Conservation (phyloP, 2,329 filamentous ascomycete genomes). For the Lasiodiplodia sp. region DNA sequence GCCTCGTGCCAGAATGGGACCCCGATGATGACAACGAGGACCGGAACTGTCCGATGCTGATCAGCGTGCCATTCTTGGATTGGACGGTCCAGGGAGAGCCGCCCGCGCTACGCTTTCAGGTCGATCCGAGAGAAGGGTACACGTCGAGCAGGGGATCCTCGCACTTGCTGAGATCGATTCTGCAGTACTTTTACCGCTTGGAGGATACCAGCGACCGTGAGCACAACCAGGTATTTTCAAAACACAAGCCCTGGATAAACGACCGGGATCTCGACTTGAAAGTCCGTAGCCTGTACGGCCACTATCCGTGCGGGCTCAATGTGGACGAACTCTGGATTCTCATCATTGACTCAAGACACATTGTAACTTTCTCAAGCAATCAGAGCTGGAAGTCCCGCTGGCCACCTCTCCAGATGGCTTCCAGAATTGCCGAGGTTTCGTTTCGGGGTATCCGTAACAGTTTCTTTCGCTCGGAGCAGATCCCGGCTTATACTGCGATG, state of each 20-base stretch:
- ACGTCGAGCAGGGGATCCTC: slow-evolving; percentile 47
- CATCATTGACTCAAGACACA: slow-evolving; percentile 48
- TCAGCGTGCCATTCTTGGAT: slow-evolving; percentile 52
- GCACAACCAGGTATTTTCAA: slow-evolving; percentile 49
- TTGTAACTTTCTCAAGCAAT: slow-evolving; percentile 53
- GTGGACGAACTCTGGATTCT: slow-evolving; percentile 55
- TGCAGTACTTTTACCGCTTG: slow-evolving; percentile 53
- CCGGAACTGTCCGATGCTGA: slow-evolving; percentile 43
- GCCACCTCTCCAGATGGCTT: slow-evolving; percentile 51
- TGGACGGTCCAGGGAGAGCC: slow-evolving; percentile 49
- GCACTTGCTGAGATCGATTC: slow-evolving; percentile 49
- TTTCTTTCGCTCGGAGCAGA: slow-evolving; percentile 42
- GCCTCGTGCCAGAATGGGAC: slow-evolving; percentile 36
- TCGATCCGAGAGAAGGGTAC: slow-evolving; percentile 52
- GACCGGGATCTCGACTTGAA: slow-evolving; percentile 52
- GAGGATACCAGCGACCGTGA: slow-evolving; percentile 54
- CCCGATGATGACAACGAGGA: slow-evolving; percentile 30
- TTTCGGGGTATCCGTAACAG: slow-evolving; percentile 52
- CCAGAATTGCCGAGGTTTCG: slow-evolving; percentile 50
- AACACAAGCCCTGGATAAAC: slow-evolving; percentile 52
- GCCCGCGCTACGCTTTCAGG: slow-evolving; percentile 51
- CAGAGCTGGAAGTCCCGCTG: slow-evolving; percentile 54
- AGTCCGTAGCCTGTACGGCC: slow-evolving; percentile 52
- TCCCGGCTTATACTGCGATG: slow-evolving; percentile 48
- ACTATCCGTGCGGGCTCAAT: slow-evolving; percentile 51